Base-by-base conservation (phyloP, 225 moss, liverwort and hornwort genomes). In the Bryoerythrophyllum caledonicum region DNA sequence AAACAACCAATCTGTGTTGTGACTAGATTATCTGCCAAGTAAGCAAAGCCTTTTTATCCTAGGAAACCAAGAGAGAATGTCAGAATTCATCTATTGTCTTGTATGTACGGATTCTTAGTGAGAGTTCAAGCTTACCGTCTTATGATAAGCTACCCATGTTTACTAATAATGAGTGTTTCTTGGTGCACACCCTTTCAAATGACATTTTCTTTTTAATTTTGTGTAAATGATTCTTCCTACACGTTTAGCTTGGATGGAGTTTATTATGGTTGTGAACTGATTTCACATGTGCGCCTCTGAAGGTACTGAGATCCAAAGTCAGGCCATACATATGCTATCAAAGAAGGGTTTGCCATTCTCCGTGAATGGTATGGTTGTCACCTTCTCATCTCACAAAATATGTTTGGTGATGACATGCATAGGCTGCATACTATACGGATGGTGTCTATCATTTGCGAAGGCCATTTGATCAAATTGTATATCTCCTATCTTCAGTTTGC, bases 251-350 rank as follows among this genome's bases (percentile, higher is more conserved):
- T 11, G 28, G 24, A 40, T 74, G 40, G 41, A 48, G 4, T 16
- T 0, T 6, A 48, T 48, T 48, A 1, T 17, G 5, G 17, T 48
- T 48, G 17, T 64, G 27, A 44, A 51, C 55, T 56, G 13, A 72
- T 75, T n/a, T 40, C 68, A 19, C 37, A 15, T 60, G 57, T 61
- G 38, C 30, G 62, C 16, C 32, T 54, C 19, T 70, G 63, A 85
- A 94, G 94, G 83, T 94, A 94, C 78, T 82, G 91, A 77, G 99
- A 99, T 81, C 99, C 99, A n/a, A 91, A 83, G 80, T 86, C 99
- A 26, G 93, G 87, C 59, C 83, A 89, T 60, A 91, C 99, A 38
- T 99, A 95, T 77, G 95, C 99, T 48, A 99, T 93, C 26, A 95
- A 92, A 74, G 99, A 95, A 77, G 99, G 95, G 37, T 99, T 95